A percentile compares a stretch with the other conserved stretches of the same genome.
phyloP scores from a whole-genome alignment of 495 filamentous ascomycete species.

The Neurospora cerealis region DNA sequence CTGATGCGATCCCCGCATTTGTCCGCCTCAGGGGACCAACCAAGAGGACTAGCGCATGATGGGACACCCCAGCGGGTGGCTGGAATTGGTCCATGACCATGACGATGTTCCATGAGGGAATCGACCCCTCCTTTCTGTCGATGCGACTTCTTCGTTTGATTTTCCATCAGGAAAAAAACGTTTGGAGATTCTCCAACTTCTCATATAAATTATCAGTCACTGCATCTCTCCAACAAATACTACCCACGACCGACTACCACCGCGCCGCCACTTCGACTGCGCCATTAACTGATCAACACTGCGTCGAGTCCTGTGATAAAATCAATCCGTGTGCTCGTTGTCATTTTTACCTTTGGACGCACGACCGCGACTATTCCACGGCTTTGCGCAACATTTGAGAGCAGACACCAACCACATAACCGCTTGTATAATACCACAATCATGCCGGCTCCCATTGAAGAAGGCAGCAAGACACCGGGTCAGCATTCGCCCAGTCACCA shows the following conservation, averaged over 20 bases:
- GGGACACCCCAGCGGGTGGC: background rate
- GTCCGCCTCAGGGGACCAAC: background rate
- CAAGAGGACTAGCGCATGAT: background rate
- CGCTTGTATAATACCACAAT: background rate
- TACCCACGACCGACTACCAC: background rate
- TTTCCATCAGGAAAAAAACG: background rate
- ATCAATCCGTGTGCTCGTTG: background rate
- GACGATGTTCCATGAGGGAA: background rate
- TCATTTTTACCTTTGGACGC: background rate
- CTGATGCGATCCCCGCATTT: background rate
- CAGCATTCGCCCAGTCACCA: constrained; percentile 14
- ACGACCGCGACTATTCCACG: background rate
- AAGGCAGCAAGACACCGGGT: constrained; percentile 20
- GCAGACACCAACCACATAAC: background rate
- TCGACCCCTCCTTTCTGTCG: background rate
- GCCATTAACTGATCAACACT: background rate
- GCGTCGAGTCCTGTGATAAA: background rate
- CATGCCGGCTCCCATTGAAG: constrained; percentile 29
- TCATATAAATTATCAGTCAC: background rate
- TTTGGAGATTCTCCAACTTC: background rate
- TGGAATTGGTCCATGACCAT: background rate
- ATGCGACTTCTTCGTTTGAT: background rate
- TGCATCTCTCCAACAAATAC: background rate
- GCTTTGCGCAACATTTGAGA: background rate
- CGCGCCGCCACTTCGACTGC: background rate